Conservation (phyloP, 306 rosid genomes). For the Malus asiatica region DNA sequence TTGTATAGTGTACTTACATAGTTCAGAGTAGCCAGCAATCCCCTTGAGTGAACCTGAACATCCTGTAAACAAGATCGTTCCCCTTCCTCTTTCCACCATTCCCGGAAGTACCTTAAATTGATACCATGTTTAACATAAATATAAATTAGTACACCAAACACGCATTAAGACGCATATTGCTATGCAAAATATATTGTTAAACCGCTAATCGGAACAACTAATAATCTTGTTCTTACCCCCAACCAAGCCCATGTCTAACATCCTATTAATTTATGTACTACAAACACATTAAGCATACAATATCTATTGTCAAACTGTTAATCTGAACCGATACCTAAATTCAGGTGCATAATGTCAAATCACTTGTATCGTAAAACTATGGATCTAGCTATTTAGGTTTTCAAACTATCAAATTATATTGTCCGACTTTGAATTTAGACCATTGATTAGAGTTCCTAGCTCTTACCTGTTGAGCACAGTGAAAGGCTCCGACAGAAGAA, state of each 20-base stretch:
- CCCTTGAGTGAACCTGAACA: conserved; percentile 82
- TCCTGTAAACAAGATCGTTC: conserved; percentile 86
- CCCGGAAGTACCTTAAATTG: conserved; percentile 66
- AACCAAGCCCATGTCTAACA: background rate
- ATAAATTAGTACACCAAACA: background rate
- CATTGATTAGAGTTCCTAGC: background rate
- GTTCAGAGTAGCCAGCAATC: conserved; percentile 66
- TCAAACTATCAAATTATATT: background rate
- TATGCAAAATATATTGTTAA: background rate
- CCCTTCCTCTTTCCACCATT: conserved; percentile 89
- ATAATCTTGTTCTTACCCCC: background rate
- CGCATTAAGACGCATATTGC: background rate
- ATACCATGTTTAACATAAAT: background rate
- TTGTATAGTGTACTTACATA: conserved; percentile 37
- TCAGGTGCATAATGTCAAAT: background rate
- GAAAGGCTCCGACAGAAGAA: conserved; percentile 82
- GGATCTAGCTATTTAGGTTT: background rate
- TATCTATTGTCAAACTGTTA: background rate
- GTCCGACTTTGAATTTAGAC: conserved; percentile 10
- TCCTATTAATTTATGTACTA: background rate
- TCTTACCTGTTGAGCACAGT: conserved; percentile 82
- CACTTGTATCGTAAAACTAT: too few relatives aligned
- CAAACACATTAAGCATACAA: background rate
- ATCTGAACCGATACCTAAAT: background rate
- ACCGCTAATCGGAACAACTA: background rate